Evolutionary conservation across 805 yeast species (phyloP), one percentile per base, ranked within the genome.

Genomic region (Candida ortonii): DNA sequence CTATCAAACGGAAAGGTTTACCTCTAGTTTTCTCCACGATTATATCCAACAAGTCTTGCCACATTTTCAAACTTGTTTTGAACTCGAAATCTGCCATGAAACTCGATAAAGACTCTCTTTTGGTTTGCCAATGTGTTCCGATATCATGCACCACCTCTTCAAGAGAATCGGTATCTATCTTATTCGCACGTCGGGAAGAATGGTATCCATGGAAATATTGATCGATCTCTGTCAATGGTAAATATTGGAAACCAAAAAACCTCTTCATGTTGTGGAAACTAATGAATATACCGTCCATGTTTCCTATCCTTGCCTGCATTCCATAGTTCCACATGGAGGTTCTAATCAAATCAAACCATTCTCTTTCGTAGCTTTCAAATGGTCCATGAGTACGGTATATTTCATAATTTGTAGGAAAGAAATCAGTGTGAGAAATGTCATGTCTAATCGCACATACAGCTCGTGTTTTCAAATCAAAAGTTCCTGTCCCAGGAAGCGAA

Each of bases 271-370:
- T 90, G 58, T 90, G 98, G 57, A 80, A 90, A 0, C 96, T 96
- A 11, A 90, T 70, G 47, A 85, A 87, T 3, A 93, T 86, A 5
- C 98, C 98, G 59, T 89, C 97, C 97, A 93, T 90, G 49, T 84
- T 79, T 3, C 97, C 98, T 25, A 90, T 84, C 43, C 97, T 70
- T 0, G 96, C 97, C 59, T 93, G 97, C 46, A 90, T 67, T 3
- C 84, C 73, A 53, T 90, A 90, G 61, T 90, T 90, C 47, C 90
- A 64, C 61, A 90, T 61, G 0, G 93, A 81, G 2, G 90, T 74
- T 38, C 84, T 64, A 12, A 80, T 73, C 49, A 90, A 69, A 51
- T 90, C 97, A 41, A 65, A 69, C 55, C 73, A 70, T 52, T 90
- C 98, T 13, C 89, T 67, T 48, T 84, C 87, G 55, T 78, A 84